Evolutionary conservation across 2,329 filamentous ascomycete species (phyloP), one percentile per base, ranked within the genome.

Genomic region (Colletotrichum somersetense): DNA sequence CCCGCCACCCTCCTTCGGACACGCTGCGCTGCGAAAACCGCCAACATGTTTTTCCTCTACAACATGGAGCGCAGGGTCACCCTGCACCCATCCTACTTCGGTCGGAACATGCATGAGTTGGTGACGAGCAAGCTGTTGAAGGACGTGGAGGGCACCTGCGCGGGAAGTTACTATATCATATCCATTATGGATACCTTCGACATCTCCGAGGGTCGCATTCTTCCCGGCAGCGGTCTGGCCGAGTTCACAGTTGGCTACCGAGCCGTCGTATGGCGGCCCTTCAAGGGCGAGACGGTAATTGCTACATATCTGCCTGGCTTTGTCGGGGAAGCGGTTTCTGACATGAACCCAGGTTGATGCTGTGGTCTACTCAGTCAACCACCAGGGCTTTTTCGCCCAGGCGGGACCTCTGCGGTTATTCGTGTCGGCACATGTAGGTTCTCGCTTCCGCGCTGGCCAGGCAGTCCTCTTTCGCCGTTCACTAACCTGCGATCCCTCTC

Each of bases 121-220:
- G 93, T 99, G 52, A 96, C 93, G 63, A 92, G 93, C 77, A 95
- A 96, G 82, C 90, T 99, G 38, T 89, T 97, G 75, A 92, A 93
- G 79, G 96, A 98, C 80, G 94, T 98, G 74, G 96, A 99, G 84
- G 96, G 96, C 33, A 96, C 93, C 53, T 98, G 95, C 83, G 96
- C 95, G 3, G 96, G 96, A 71, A 94, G 94, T 81, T 98, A 97
- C 86, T 98, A 96, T 83, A 97, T 99, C 80, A 96, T 99, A 77
- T 96, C 95, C 79, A 97, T 99, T 78, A 96, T 99, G 90, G 95
- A 98, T 82, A 93, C 95, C 61, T 95, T 97, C 78, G 93, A 98
- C 77, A 96, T 98, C 78, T 97, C 94, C 20, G 95, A 97, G 79
- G 95, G 95, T 16, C 92, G 94, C 77, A 96, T 99, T 74, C 89